Conservation (phyloP, 2,329 filamentous ascomycete species). For the Sphaerulina populicola region DNA sequence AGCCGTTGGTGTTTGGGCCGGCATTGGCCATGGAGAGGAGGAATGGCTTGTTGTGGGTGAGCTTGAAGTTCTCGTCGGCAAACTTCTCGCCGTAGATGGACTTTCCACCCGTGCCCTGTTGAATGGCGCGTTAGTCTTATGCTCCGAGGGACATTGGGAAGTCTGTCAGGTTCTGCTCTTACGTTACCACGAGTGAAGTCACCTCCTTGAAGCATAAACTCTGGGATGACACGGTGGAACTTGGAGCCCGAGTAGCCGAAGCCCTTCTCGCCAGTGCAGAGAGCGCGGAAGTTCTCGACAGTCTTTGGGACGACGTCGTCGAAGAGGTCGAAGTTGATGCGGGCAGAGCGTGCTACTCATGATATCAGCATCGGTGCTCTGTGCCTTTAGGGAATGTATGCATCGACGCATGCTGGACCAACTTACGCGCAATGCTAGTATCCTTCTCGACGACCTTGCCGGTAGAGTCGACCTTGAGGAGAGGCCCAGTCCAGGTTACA, state of each 20-base stretch:
- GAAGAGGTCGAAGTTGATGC: constrained; percentile 85
- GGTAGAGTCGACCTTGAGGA: constrained; percentile 53
- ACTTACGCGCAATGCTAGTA: not conserved
- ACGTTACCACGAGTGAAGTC: constrained; percentile 95
- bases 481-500: constrained; percentile 51
- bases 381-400: constrained; percentile 3
- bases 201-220: constrained; percentile 98
- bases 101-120: constrained; percentile 85
- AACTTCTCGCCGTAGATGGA: constrained; percentile 98
- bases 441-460: constrained; percentile 42
- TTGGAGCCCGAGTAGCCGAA: constrained; percentile 68
- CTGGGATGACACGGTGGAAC: constrained; percentile 96
- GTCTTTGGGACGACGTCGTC: constrained; percentile 83
- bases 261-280: constrained; percentile 95
- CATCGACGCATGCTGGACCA: not conserved
- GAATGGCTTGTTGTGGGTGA: constrained; percentile 88
- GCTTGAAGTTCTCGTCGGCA: constrained; percentile 88
- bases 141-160: not conserved
- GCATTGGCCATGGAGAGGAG: constrained; percentile 97
- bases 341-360: constrained; percentile 57
- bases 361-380: not conserved
- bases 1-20: constrained; percentile 85
- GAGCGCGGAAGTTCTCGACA: constrained; percentile 88
- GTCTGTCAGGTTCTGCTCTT: constrained; percentile 34
- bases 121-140: constrained; percentile 6